phyloP scores from a whole-genome alignment of 768 basidiomycete genomes.

The Dendrothele bispora region DNA sequence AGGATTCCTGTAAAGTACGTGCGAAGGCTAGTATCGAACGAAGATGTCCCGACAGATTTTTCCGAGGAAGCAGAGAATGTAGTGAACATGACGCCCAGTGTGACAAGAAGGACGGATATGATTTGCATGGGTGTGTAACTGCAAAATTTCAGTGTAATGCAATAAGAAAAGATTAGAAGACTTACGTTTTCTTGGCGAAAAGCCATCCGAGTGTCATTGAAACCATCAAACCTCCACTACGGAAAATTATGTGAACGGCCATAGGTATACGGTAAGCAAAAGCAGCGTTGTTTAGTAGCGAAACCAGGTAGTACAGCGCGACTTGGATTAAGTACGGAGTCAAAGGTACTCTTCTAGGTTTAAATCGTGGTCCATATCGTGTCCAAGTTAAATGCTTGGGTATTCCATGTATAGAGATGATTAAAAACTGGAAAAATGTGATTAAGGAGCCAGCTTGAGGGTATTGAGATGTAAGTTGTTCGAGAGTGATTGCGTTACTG shows the following conservation, averaged over 20 bases:
- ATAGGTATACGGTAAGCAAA: conserved; percentile 88
- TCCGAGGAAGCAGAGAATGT: conserved; percentile 76
- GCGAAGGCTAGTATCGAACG: conserved; percentile 20
- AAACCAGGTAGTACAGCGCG: conserved; percentile 74
- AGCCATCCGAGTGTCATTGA: conserved; percentile 82
- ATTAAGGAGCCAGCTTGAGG: conserved; percentile 79
- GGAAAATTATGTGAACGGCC: conserved; percentile 91
- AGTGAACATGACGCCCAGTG: conserved; percentile 73
- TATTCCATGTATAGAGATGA: conserved; percentile 74
- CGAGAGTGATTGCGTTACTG: conserved; percentile 79
- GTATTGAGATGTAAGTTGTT: conserved; percentile 67
- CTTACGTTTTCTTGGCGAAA: conserved; percentile 61
- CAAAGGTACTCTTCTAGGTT: conserved; percentile 68
- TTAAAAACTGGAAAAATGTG: conserved; percentile 83
- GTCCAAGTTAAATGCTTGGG: conserved; percentile 60
- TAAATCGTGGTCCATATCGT: conserved; percentile 51
- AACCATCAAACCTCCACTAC: conserved; percentile 83
- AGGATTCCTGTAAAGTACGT: conserved; percentile 70
- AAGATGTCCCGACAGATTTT: conserved; percentile 19
- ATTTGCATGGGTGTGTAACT: conserved; percentile 70
- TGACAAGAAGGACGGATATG: conserved; percentile 77
- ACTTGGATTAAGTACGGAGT: conserved; percentile 78
- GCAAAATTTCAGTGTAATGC: conserved; percentile 8
- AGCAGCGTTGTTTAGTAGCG: conserved; percentile 87
- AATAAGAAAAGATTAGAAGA: conserved; percentile 5